These are phyloP conservation scores for Ocimum tenuiflorum DNA, from an alignment of 257 asterid species.

Conservation along the genomic window DNA sequence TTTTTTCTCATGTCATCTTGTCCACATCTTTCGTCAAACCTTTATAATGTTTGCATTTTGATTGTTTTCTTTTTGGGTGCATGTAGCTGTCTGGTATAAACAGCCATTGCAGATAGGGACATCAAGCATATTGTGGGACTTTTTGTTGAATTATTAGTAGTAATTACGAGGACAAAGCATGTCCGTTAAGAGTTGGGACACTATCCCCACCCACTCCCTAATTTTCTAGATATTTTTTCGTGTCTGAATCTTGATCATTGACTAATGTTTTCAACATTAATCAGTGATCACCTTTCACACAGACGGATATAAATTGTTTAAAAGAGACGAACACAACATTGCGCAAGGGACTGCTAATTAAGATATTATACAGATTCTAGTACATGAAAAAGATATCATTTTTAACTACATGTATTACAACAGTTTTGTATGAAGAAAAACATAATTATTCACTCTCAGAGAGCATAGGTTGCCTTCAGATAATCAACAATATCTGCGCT, in stretches of 20 bases:
- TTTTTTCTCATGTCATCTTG: not conserved
- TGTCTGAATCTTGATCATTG: not conserved
- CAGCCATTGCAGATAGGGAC: slow-evolving; percentile 5
- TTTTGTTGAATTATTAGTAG: not conserved
- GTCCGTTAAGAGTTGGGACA: not conserved
- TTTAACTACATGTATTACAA: no score
- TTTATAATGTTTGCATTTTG: not conserved
- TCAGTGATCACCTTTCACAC: not conserved
- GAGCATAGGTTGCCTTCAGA: slow-evolving; percentile 68
- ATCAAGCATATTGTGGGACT: not conserved
- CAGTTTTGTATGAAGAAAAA: not conserved
- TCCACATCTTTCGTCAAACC: not conserved
- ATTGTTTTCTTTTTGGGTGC: not conserved
- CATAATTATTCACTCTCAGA: slow-evolving; percentile 20
- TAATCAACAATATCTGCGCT: slow-evolving; percentile 89
- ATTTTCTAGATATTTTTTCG: not conserved
- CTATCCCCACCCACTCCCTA: not conserved
- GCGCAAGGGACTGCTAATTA: no score
- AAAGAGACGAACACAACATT: no score
- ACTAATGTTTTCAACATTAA: not conserved
- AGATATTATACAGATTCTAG: no score
- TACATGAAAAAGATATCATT: no score
- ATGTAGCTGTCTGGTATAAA: not conserved
- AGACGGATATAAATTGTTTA: not conserved
- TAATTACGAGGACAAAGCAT: slow-evolving; percentile 3